Base-by-base conservation (phyloP, 306 rosid species). In the Cyamopsis tetragonoloba region DNA sequence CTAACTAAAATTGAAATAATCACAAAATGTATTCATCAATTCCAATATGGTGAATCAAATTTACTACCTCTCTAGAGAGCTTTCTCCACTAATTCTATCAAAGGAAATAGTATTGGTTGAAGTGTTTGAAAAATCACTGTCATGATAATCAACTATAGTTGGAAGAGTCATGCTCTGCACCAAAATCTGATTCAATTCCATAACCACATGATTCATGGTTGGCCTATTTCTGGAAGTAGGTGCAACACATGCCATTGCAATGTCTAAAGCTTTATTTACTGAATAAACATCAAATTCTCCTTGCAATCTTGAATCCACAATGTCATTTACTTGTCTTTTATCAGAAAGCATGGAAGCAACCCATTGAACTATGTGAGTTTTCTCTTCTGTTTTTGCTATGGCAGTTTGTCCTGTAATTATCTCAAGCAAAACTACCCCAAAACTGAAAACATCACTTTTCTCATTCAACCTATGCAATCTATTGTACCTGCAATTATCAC, bases 391-490 rank as follows among this genome's bases (percentile, higher is more conserved):
- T 62, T 67, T 80, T 24, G 27, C 15, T 44, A 80, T 62, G 5
- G 82, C 85, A 30, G 70, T 66, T 23, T 43, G 62, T 1, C 85
- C 81, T 1, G 85, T 77, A 31, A 77, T 41, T 72, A 76, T 22
- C 71, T 81, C 85, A 9, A 81, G 74, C 34, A 81, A 56, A 46
- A 81, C 85, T 31, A 77, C 41, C 5, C 85, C 85, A 62, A 81
- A 77, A 5, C 81, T 80, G 34, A 19, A 80, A 15, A 80, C 81
- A 54, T 80, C 85, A 80, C 81, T 80, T 80, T 80, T 80, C 46
- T 54, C 81, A 9, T 31, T 76, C 65, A 80, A 62, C 57, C 14
- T 71, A 24, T 14, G 23, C 15, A 48, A 46, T 68, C 12, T 66
- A 31, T 60, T 28, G 79, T 80, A 80, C 75, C 81, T 80, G 72